phyloP scores from a whole-genome alignment of 2,329 filamentous ascomycete species.

The Aspergillus ochraceoroseus region DNA sequence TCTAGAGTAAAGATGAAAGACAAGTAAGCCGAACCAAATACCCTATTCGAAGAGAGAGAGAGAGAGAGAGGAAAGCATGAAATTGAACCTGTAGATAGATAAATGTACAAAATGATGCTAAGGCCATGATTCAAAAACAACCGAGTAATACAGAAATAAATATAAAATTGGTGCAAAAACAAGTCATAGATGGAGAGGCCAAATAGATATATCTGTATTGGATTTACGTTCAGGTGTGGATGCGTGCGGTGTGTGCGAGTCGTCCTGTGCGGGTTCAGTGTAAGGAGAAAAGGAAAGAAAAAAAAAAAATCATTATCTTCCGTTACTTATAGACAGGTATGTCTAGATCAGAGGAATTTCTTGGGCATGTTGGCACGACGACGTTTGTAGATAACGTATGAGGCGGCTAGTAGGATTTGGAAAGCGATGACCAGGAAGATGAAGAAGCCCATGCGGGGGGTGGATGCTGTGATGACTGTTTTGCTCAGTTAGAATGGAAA shows the following conservation, averaged over 20 bases:
- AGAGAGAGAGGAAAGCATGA: too few relatives aligned
- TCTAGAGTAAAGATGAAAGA: too few relatives aligned
- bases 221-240: too few relatives aligned
- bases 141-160: background rate
- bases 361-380: slow-evolving; percentile 73
- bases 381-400: slow-evolving; percentile 75
- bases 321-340: slow-evolving; percentile 4
- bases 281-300: too few relatives aligned
- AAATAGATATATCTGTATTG: slow-evolving; percentile 2
- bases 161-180: too few relatives aligned
- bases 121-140: too few relatives aligned
- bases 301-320: slow-evolving; percentile 9
- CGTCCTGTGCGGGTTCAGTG: too few relatives aligned
- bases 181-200: too few relatives aligned
- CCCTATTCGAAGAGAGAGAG: too few relatives aligned
- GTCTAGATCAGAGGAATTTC: slow-evolving; percentile 81
- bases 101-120: background rate
- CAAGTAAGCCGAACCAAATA: too few relatives aligned
- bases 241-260: too few relatives aligned
- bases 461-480: slow-evolving; percentile 50
- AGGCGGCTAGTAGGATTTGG: slow-evolving; percentile 64
- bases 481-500: background rate
- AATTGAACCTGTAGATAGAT: background rate
- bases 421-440: slow-evolving; percentile 69
- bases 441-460: slow-evolving; percentile 56